Percentiles rank a stretch among this genome's conserved stretches.
Conservation (phyloP, 805 yeast genomes). For the Candida lessepsii region DNA sequence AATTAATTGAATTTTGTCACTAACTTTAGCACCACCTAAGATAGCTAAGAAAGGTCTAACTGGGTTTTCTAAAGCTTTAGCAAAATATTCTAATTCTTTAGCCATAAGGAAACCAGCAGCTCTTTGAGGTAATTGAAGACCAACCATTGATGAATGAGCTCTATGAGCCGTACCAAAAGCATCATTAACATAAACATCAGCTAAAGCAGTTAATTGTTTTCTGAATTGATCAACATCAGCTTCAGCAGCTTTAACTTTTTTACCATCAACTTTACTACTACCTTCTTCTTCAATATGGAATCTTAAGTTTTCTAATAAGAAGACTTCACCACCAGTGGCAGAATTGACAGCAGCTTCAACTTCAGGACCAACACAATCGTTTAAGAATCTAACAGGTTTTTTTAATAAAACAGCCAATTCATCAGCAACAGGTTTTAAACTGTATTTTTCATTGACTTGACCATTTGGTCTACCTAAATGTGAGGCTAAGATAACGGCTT, state of each 20-base stretch:
- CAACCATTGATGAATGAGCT: constrained; percentile 99
- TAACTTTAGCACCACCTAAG: constrained; percentile 99
- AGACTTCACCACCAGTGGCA: constrained; percentile 76
- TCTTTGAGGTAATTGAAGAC: constrained; percentile 90
- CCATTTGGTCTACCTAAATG: constrained; percentile 99
- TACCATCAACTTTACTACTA: constrained; percentile 80
- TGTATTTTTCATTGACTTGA: constrained; percentile 78
- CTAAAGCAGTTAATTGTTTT: constrained; percentile 82
- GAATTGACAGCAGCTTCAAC: constrained; percentile 76
- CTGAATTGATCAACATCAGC: constrained; percentile 87
- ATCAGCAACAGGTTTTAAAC: constrained; percentile 87
- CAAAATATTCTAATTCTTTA: constrained; percentile 95
- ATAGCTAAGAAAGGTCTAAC: constrained; percentile 97
- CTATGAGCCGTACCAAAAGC: constrained; percentile 99
- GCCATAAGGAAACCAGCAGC: constrained; percentile 99
- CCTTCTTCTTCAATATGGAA: constrained; percentile 99
- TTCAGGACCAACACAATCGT: constrained; percentile 90
- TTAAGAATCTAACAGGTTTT: constrained; percentile 71
- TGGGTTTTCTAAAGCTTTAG: constrained; percentile 98
- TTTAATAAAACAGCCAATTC: constrained; percentile 81
- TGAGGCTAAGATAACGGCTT: constrained; percentile 88
- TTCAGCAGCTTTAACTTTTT: constrained; percentile 88
- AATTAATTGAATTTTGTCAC: constrained; percentile 97
- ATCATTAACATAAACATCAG: constrained; percentile 96
- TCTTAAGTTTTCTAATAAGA: constrained; percentile 95